Evolutionary conservation across 1,284 basidiomycete species (phyloP), one percentile per base, ranked within the genome.

Genomic region (Sporisorium scitamineum): DNA sequence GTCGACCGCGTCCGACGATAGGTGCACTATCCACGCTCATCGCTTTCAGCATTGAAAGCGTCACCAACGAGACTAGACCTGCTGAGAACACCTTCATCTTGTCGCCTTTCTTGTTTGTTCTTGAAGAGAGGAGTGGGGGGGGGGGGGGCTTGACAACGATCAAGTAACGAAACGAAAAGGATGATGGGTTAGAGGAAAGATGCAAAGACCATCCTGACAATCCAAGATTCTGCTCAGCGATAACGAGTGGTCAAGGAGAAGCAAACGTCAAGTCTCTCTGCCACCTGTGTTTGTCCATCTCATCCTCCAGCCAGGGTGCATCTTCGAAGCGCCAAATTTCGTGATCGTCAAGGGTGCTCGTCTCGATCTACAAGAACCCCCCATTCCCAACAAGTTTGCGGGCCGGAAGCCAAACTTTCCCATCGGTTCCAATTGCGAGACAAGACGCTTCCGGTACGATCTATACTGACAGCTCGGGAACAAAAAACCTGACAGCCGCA

Each of bases 31-130:
- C 14, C 6, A 42, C 41, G 3, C 54, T 51, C 39, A 45, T 39
- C 11, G 61, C 47, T 6, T 53, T 41, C 39, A 63, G 22, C 39
- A 63, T 44, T 20, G 54, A 50, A 32, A 61, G 59, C 39, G 59
- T 41, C 26, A 61, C 51, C 31, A 61, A 18, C 22, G 59, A 47
- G 18, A 29, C n/a, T 22, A 61, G 26, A 27, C 31, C 29, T 16
- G 58, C 22, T 20, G 29, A n/a, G 2, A 54, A 8, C 5, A 34
- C 10, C 51, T 54, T 61, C 59, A 61, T 61, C 59, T 54, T 54
- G 59, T 22, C 27, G 29, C 39, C n/a, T 27, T 41, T 41, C n/a
- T 27, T 41, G 13, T 41, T 20, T 39, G 24, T 6, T 41, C 18
- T 44, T 31, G 54, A 29, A 18, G 27, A 6, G 34, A 9, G 13